These are phyloP conservation scores for Eutrema heterophyllum DNA, from an alignment of 345 rosid species.

Conservation along the genomic window DNA sequence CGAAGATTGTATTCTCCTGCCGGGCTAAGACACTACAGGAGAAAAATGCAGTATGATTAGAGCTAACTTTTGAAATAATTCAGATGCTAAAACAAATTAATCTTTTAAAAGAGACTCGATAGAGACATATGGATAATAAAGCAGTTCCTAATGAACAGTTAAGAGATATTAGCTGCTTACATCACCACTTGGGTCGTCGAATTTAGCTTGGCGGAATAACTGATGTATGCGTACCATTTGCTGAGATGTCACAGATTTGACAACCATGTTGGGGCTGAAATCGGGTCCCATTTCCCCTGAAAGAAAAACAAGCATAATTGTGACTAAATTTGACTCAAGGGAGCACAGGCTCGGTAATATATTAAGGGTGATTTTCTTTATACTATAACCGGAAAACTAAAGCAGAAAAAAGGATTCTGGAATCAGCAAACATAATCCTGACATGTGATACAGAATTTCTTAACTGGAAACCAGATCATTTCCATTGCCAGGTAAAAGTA, in stretches of 20 bases:
- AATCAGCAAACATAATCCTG: background rate
- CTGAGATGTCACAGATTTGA: slow-evolving; percentile 77
- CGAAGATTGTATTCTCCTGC: slow-evolving; percentile 99
- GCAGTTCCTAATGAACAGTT: background rate
- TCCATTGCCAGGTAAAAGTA: background rate
- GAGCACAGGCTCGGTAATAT: background rate
- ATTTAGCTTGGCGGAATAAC: slow-evolving; percentile 97
- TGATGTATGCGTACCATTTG: slow-evolving; percentile 97
- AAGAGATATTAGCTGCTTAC: slow-evolving; percentile 46
- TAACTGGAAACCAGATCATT: background rate
- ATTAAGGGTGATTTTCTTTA: background rate
- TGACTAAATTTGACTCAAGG: slow-evolving; percentile 16
- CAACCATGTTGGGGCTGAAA: slow-evolving; percentile 71
- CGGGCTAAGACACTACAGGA: slow-evolving; percentile 85
- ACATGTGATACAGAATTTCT: background rate
- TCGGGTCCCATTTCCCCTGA: slow-evolving; percentile 97
- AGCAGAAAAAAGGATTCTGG: background rate
- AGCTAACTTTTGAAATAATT: background rate
- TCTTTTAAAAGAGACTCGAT: background rate
- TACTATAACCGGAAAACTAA: background rate
- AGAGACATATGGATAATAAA: slow-evolving; percentile 16
- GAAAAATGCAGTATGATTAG: background rate
- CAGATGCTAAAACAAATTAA: background rate
- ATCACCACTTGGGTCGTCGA: slow-evolving; percentile 93
- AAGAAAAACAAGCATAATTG: slow-evolving; percentile 9